Percentiles rank a stretch among this genome's conserved stretches.
Evolutionary conservation across 495 filamentous ascomycete species (phyloP).

Genomic region (Xylaria palmicola): DNA sequence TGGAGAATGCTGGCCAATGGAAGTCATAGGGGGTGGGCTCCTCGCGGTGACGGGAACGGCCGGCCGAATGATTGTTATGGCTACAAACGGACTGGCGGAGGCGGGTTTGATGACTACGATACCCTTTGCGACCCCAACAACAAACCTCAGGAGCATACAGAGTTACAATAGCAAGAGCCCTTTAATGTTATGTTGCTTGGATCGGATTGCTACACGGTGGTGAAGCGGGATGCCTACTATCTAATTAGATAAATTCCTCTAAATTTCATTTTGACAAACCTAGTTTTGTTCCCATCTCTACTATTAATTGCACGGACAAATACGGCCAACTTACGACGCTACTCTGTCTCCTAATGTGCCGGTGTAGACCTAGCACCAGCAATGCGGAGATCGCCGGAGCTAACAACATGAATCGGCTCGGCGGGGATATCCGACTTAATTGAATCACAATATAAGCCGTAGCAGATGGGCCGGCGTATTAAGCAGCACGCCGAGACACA

Average conservation of each 20-base stretch:
- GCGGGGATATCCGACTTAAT: neutral
- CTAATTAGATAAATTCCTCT: neutral
- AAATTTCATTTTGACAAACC: neutral
- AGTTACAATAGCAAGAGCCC: neutral
- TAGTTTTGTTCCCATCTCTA: neutral
- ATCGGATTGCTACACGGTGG: neutral
- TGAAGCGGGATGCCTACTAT: neutral
- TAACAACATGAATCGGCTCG: neutral
- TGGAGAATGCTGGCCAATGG: constrained; percentile 70
- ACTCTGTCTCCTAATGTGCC: neutral
- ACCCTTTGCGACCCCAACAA: neutral
- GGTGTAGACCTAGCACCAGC: neutral
- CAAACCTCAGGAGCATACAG: neutral
- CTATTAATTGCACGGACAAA: no score
- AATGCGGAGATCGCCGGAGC: constrained; percentile 9
- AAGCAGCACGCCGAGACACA: neutral
- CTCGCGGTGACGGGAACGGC: neutral
- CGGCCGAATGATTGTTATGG: neutral
- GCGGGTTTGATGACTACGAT: neutral
- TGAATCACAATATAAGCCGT: neutral
- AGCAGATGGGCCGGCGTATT: neutral
- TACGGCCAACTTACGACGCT: no score
- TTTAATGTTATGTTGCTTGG: neutral
- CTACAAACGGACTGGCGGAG: neutral
- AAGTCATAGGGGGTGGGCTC: constrained; percentile 39